A percentile compares a stretch with the other conserved stretches of the same genome.
These are phyloP conservation scores for Sarcodon sp. DNA, from an alignment of 768 basidiomycete species.

Conservation along the genomic window DNA sequence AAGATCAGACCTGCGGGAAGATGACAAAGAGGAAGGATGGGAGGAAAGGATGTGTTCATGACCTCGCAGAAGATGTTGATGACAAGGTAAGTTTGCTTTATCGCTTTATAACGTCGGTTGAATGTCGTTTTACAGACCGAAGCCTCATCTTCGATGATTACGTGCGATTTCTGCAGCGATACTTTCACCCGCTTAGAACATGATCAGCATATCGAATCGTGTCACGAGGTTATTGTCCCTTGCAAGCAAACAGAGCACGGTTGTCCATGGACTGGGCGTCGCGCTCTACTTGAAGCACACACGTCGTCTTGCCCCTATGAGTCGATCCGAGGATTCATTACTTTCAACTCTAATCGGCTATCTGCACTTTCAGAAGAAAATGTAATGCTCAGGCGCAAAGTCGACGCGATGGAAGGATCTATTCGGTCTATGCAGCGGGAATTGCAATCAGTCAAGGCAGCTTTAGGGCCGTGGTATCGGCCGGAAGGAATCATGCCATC, in stretches of 20 bases:
- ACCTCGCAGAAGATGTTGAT: conserved; percentile 18
- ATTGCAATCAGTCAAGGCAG: conserved; percentile 37
- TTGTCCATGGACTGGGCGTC: conserved; percentile 40
- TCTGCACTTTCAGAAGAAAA: conserved; percentile 51
- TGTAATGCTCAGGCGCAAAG: conserved; percentile 39
- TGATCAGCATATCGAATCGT: conserved; percentile 22
- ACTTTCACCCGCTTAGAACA: conserved; percentile 22
- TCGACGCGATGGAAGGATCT: conserved; percentile 45
- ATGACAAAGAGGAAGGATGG: conserved; percentile 31
- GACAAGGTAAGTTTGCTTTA: conserved; percentile 21
- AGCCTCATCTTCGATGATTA: conserved; percentile 23
- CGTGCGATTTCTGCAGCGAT: conserved; percentile 27
- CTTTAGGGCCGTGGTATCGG: conserved; percentile 55
- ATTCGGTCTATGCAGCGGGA: conserved; percentile 42
- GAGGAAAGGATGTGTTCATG: conserved; percentile 25
- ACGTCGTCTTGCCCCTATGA: conserved; percentile 40
- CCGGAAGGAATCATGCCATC: conserved; percentile 12
- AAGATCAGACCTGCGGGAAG: conserved; percentile 30
- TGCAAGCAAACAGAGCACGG: conserved; percentile 38
- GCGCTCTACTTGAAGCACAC: conserved; percentile 24
- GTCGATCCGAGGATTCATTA: conserved; percentile 46
- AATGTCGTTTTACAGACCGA: conserved; percentile 18
- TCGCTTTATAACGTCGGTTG: conserved; percentile 2
- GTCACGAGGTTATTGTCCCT: conserved; percentile 22
- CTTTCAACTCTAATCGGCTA: conserved; percentile 21